phyloP scores from a whole-genome alignment of 495 filamentous ascomycete genomes.

The Aspergillus nanangensis region DNA sequence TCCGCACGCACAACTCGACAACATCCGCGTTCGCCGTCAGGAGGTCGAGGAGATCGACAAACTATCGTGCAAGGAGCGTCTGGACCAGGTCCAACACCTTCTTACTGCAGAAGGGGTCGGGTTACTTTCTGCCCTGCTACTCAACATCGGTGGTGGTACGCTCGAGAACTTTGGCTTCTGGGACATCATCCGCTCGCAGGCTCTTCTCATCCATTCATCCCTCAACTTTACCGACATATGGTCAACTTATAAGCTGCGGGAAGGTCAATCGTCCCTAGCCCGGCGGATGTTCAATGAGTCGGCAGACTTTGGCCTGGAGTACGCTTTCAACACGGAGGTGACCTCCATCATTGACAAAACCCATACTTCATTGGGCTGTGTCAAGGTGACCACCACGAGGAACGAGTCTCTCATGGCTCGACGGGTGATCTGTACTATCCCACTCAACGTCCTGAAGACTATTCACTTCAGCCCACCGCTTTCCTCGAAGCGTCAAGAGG shows the following conservation, averaged over 20 bases:
- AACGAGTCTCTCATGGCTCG: slow-evolving; percentile 8
- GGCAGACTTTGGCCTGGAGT: slow-evolving; percentile 10
- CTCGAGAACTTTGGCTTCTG: slow-evolving; percentile 15
- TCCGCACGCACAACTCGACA: slow-evolving; percentile 14
- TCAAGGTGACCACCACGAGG: background rate
- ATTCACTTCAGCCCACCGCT: slow-evolving; percentile 22
- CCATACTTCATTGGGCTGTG: background rate
- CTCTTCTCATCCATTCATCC: slow-evolving; percentile 4
- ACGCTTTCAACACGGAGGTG: slow-evolving; percentile 15
- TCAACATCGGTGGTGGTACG: slow-evolving; percentile 10
- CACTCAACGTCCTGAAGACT: slow-evolving; percentile 14
- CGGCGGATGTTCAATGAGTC: slow-evolving; percentile 12
- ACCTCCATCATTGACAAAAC: slow-evolving; percentile 8
- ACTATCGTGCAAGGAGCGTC: slow-evolving; percentile 16
- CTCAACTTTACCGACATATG: slow-evolving; percentile 5
- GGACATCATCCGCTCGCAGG: slow-evolving; percentile 11
- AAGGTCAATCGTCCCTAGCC: slow-evolving; percentile 16
- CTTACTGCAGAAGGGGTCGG: slow-evolving; percentile 15
- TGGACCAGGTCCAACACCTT: slow-evolving; percentile 18
- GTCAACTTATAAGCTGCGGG: slow-evolving; percentile 11
- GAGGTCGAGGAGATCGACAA: slow-evolving; percentile 15
- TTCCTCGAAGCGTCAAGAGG: slow-evolving; percentile 10
- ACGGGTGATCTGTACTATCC: slow-evolving; percentile 19
- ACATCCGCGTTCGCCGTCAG: slow-evolving; percentile 3
- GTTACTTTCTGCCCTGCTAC: slow-evolving; percentile 7